Evolutionary conservation across 1,139 yeast genomes (phyloP).

Genomic region (Yamadazyma siamensis): DNA sequence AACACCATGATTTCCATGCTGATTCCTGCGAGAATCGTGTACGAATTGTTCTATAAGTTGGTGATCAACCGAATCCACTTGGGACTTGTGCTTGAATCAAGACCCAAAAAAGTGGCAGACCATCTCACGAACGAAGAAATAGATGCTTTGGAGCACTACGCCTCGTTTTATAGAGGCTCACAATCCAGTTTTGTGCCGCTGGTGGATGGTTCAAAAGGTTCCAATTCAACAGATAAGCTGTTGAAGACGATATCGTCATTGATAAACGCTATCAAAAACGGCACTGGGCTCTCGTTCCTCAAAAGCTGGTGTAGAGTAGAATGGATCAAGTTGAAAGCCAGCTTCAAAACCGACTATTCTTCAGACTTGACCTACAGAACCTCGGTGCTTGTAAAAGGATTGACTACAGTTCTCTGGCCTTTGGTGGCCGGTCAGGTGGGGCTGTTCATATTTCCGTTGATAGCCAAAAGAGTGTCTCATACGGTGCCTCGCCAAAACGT

Average conservation of each 20-base stretch:
- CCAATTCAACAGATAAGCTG: conserved; percentile 2
- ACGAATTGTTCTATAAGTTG: conserved; percentile 35
- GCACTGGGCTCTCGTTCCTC: conserved; percentile 10
- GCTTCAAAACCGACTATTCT: conserved; percentile 37
- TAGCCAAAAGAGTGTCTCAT: conserved; percentile 6
- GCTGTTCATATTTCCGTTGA: conserved; percentile 15
- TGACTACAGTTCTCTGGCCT: conserved; percentile 43
- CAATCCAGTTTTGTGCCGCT: neutral
- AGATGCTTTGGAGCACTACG: conserved; percentile 10
- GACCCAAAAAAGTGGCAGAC: conserved; percentile 39
- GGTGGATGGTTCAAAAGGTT: neutral
- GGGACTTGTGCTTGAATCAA: conserved; percentile 24
- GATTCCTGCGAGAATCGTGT: conserved; percentile 36
- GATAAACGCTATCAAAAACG: conserved; percentile 2
- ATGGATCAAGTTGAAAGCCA: conserved; percentile 26
- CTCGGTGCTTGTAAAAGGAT: conserved; percentile 25
- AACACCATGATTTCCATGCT: conserved; percentile 32
- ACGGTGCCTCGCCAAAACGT: conserved; percentile 22
- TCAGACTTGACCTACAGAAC: conserved; percentile 16
- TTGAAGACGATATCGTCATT: conserved; percentile 7
- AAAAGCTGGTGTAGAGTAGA: conserved; percentile 13
- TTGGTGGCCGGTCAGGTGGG: conserved; percentile 36
- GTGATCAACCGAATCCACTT: conserved; percentile 48
- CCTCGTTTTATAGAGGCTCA: conserved; percentile 3
- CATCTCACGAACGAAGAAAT: conserved; percentile 19